phyloP scores from a whole-genome alignment of 108 stramenopile genomes.

The Bacterosira constricta region DNA sequence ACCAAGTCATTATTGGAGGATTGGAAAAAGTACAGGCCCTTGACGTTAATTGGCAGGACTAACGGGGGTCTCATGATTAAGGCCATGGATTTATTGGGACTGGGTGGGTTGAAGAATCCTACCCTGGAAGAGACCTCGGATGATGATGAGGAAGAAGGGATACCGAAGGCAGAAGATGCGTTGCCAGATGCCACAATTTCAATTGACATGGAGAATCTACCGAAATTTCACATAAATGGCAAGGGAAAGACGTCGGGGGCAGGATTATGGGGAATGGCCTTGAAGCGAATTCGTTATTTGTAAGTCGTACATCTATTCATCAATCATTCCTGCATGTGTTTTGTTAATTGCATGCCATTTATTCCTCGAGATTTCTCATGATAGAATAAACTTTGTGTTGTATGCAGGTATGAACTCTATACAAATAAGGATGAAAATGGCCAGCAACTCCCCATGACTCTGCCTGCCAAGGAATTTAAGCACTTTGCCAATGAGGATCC shows the following conservation, averaged over 20 bases:
- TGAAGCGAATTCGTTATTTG: slow-evolving; percentile 22
- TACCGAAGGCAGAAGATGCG: too few species aligned
- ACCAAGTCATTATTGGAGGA: slow-evolving; percentile 15
- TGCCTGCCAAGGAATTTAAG: slow-evolving; percentile 26
- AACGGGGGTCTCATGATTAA: slow-evolving; percentile 26
- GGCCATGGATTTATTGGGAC: too few species aligned
- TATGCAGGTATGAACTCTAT: slow-evolving; percentile 18
- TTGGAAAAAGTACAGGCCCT: slow-evolving; percentile 3
- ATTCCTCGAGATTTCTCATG: too few species aligned
- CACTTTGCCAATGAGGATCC: slow-evolving; percentile 45
- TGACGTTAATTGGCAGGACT: slow-evolving; percentile 26
- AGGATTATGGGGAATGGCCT: slow-evolving; percentile 11
- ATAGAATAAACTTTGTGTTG: too few species aligned
- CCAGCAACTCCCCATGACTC: neutral
- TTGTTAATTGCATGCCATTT: too few species aligned
- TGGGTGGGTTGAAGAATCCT: too few species aligned
- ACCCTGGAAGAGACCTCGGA: neutral
- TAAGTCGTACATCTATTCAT: too few species aligned
- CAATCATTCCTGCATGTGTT: too few species aligned
- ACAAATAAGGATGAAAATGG: slow-evolving; percentile 13
- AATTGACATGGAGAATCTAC: too few species aligned
- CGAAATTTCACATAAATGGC: slow-evolving; percentile 44
- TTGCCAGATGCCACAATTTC: neutral
- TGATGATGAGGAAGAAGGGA: neutral
- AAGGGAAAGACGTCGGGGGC: slow-evolving; percentile 29